Evolutionary conservation across 768 basidiomycete genomes (phyloP), one percentile per base, ranked within the genome.

Genomic region (Auricularia sp.): DNA sequence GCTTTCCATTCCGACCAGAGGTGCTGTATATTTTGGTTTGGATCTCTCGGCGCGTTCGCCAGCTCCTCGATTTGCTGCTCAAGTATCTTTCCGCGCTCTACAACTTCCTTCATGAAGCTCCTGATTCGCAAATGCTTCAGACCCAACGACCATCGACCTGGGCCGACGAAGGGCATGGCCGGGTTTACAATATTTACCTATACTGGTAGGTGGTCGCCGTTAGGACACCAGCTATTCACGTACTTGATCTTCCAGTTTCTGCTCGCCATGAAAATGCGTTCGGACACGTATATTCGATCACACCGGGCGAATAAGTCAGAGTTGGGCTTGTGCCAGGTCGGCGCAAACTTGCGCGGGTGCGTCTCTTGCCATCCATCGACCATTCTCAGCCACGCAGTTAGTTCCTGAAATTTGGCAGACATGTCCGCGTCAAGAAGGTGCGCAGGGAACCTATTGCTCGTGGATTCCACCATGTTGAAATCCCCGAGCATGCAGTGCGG

Each of bases 401-500:
- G 3, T 21, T 56, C 54, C 4, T n/a, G 54, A 3, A 56, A 56
- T 10, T 18, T 2, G n/a, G 54, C 54, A 8, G 54, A 56, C n/a
- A 29, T 29, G 54, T 56, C 54, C 24, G 16, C n/a, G 54, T 18
- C 24, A 21, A 16, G 13, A 10, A 56, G 54, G 54, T 21, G 54
- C 18, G 36, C 45, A 14, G 71, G 71, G 3, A 68, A 34, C 0
- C 69, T 51, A 44, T 72, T 70, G 10, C 69, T 62, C 0, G n/a
- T 39, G 3, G 70, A 29, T 3, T 29, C 29, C 29, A 29, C 29
- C 29, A 29, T 29, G 29, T 29, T 29, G 29, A 29, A 29, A 58
- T 72, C 71, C 1, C 68, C 70, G 1, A 65, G 62, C 5, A 72
- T 24, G 2, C 67, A 33, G 35, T 69, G 64, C 0, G 70, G 71